Conservation (phyloP, 352 stramenopile species). For the Globisporangium viniferum region DNA sequence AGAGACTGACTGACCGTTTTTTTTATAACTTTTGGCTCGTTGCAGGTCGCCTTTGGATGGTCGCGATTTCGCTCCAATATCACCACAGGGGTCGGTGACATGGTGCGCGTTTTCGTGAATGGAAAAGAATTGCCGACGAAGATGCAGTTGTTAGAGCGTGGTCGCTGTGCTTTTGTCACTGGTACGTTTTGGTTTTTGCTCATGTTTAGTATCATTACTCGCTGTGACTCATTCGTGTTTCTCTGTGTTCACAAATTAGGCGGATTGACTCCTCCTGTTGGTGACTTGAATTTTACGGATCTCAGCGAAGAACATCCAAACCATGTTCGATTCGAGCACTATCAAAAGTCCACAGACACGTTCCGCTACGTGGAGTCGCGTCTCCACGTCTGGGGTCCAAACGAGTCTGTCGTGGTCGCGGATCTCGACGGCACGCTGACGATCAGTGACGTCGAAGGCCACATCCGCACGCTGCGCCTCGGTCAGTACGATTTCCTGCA, state of each 20-base stretch:
- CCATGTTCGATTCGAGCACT: constrained; percentile 77
- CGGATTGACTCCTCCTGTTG: constrained; percentile 50
- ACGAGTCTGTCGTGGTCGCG: constrained; percentile 77
- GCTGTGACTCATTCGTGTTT: neutral
- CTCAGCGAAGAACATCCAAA: constrained; percentile 62
- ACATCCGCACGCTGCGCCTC: constrained; percentile 80
- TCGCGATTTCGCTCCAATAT: constrained; percentile 64
- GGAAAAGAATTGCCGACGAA: constrained; percentile 71
- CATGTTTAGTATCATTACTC: neutral
- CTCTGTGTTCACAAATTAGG: constrained; percentile 16
- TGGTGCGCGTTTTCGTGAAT: constrained; percentile 73
- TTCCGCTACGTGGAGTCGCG: constrained; percentile 72
- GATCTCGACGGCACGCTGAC: constrained; percentile 84
- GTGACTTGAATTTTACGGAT: constrained; percentile 50
- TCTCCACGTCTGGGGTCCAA: constrained; percentile 72
- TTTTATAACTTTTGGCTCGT: neutral
- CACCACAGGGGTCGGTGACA: constrained; percentile 61
- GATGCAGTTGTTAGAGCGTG: constrained; percentile 69
- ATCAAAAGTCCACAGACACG: constrained; percentile 61
- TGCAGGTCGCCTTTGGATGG: constrained; percentile 62
- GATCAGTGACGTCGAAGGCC: constrained; percentile 81
- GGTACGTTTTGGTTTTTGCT: constrained; percentile 22
- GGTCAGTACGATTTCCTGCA: constrained; percentile 85
- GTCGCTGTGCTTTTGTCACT: constrained; percentile 63
- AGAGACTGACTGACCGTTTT: neutral